A percentile compares a stretch with the other conserved stretches of the same genome.
Evolutionary conservation across 129 eudicot species (phyloP).

Genomic region (Logfia minima): DNA sequence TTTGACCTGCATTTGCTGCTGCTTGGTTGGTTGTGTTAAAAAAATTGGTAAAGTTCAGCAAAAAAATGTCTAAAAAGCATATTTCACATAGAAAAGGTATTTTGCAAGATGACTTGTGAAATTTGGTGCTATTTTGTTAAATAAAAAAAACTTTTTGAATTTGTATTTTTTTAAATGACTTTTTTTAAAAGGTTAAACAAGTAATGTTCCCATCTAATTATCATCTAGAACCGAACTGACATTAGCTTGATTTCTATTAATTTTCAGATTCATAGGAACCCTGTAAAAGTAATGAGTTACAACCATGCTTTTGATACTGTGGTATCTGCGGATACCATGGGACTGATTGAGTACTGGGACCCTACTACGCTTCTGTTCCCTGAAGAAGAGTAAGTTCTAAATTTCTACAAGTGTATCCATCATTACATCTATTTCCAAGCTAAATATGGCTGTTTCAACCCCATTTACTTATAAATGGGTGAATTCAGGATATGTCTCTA

Average conservation of each 20-base stretch:
- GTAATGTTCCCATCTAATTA: neutral
- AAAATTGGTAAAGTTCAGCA: neutral
- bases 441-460: neutral
- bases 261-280: conserved; percentile 71
- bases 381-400: conserved; percentile 59
- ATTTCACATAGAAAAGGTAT: neutral
- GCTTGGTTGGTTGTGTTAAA: neutral
- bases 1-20: neutral
- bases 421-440: neutral
- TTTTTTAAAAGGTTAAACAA: too few species aligned
- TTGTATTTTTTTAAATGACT: too few species aligned
- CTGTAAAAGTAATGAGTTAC: conserved; percentile 83
- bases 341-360: conserved; percentile 92
- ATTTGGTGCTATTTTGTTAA: neutral
- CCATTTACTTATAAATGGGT: neutral
- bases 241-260: neutral
- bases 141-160: neutral
- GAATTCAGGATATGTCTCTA: neutral
- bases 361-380: conserved; percentile 81
- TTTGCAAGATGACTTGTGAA: neutral
- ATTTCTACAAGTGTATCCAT: conserved; percentile 5
- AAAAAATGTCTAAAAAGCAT: neutral
- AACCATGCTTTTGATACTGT: conserved; percentile 73
- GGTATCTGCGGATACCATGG: conserved; percentile 82
- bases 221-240: conserved; percentile 2